These are phyloP conservation scores for Pisolithus microcarpus DNA, from an alignment of 768 basidiomycete genomes.

Conservation along the genomic window DNA sequence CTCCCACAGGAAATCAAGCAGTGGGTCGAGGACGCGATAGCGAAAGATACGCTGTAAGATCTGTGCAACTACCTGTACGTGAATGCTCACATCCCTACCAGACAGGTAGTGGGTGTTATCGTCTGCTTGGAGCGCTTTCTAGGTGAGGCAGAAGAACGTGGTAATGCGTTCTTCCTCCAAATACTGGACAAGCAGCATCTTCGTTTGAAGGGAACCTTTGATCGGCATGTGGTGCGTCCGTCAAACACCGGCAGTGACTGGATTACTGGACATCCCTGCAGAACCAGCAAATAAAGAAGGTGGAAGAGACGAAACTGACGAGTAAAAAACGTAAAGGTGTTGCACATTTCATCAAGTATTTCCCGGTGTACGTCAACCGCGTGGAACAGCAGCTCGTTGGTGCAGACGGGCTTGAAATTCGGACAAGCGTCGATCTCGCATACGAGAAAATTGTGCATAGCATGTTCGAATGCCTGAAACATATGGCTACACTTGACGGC, in stretches of 20 bases:
- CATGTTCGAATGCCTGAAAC: conserved; percentile 91
- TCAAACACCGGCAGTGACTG: not conserved
- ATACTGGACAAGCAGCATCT: conserved; percentile 79
- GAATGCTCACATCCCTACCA: conserved; percentile 25
- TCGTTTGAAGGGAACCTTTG: conserved; percentile 67
- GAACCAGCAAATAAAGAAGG: conserved; percentile 81
- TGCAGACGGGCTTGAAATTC: conserved; percentile 69
- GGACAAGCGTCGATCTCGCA: conserved; percentile 66
- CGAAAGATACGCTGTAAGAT: conserved; percentile 69
- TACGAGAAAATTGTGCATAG: conserved; percentile 85
- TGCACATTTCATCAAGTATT: conserved; percentile 85
- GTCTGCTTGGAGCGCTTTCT: conserved; percentile 72
- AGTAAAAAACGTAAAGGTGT: conserved; percentile 92
- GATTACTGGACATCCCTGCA: conserved; percentile 23
- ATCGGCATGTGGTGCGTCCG: conserved; percentile 60
- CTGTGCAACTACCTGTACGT: not conserved
- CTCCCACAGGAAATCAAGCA: conserved; percentile 72
- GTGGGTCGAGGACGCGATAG: conserved; percentile 77
- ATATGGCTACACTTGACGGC: conserved; percentile 93
- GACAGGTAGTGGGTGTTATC: conserved; percentile 81
- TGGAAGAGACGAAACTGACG: conserved; percentile 86
- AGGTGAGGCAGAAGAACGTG: conserved; percentile 70
- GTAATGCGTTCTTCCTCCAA: conserved; percentile 65
- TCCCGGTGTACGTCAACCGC: conserved; percentile 79
- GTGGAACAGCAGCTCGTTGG: conserved; percentile 81